phyloP scores from a whole-genome alignment of 2,329 filamentous ascomycete species.

The Ceratocystis cubensis region DNA sequence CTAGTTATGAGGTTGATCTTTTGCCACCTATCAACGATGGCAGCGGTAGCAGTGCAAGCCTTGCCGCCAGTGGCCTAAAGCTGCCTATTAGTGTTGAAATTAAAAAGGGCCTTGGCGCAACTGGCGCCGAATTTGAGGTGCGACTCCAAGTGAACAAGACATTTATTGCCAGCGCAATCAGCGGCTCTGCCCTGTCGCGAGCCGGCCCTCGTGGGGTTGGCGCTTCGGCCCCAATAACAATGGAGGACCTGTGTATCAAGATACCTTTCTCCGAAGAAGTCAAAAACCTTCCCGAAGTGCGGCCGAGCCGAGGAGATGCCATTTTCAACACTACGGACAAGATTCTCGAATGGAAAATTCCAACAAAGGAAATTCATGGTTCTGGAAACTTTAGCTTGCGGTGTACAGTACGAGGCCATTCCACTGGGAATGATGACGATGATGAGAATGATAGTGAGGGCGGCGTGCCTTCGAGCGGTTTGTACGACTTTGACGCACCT shows the following conservation, averaged over 20 bases:
- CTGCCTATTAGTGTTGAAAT: conserved; percentile 74
- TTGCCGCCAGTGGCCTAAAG: conserved; percentile 53
- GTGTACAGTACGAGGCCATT: conserved; percentile 62
- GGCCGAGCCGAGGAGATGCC: conserved; percentile 71
- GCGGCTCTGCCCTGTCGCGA: conserved; percentile 28
- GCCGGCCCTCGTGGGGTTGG: conserved; percentile 37
- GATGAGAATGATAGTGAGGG: conserved; percentile 37
- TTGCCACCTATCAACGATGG: conserved; percentile 51
- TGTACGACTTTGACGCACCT: conserved; percentile 18
- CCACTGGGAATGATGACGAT: conserved; percentile 37
- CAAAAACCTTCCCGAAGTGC: conserved; percentile 70
- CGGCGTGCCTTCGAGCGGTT: not conserved
- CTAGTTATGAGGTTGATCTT: conserved; percentile 87
- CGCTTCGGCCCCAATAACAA: conserved; percentile 34
- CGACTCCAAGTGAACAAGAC: conserved; percentile 58
- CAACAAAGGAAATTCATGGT: conserved; percentile 60
- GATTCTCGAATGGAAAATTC: conserved; percentile 70
- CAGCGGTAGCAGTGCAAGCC: conserved; percentile 37
- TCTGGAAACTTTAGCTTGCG: conserved; percentile 59
- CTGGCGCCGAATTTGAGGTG: conserved; percentile 79
- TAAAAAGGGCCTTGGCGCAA: conserved; percentile 61
- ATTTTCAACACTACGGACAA: conserved; percentile 63
- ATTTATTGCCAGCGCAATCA: conserved; percentile 33
- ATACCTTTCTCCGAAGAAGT: conserved; percentile 70
- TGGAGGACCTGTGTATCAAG: conserved; percentile 67